Evolutionary conservation across 2,329 filamentous ascomycete genomes (phyloP).

Genomic region (Aurifilum marmelostoma): DNA sequence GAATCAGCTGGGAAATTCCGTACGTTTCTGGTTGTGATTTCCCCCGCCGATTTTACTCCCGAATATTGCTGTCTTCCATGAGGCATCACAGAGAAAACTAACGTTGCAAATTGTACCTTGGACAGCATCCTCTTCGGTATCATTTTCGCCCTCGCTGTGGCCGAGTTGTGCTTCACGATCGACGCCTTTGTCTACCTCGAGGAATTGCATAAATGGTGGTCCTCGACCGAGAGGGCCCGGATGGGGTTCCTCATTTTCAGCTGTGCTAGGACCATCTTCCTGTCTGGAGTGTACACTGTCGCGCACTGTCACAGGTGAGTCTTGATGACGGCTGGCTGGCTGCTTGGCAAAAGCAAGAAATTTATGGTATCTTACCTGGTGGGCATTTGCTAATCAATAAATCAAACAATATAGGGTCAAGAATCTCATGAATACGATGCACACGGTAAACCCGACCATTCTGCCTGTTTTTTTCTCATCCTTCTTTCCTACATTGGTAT

Average conservation of each 20-base stretch:
- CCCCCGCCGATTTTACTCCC: too few species aligned
- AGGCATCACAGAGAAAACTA: neutral
- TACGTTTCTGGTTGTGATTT: neutral
- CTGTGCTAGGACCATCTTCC: conserved; percentile 18
- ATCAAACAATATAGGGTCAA: neutral
- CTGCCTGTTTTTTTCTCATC: too few species aligned
- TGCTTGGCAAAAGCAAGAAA: neutral
- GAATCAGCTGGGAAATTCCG: conserved; percentile 22
- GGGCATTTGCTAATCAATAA: neutral
- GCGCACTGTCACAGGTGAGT: conserved; percentile 11
- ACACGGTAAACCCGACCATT: conserved; percentile 2
- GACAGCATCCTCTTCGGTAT: conserved; percentile 23
- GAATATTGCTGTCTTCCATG: too few species aligned
- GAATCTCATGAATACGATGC: conserved; percentile 22
- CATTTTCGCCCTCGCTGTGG: conserved; percentile 23
- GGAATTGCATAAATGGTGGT: conserved; percentile 23
- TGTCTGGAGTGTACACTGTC: conserved; percentile 16
- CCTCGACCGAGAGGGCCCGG: conserved; percentile 19
- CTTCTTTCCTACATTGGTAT: too few species aligned
- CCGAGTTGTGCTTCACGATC: conserved; percentile 21
- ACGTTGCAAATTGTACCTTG: neutral
- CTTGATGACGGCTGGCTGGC: too few species aligned
- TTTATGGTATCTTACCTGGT: neutral
- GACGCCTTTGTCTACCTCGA: conserved; percentile 23
- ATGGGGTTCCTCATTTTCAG: conserved; percentile 27